Evolutionary conservation across 2,329 filamentous ascomycete species (phyloP).

Genomic region (Microsporum canis): DNA sequence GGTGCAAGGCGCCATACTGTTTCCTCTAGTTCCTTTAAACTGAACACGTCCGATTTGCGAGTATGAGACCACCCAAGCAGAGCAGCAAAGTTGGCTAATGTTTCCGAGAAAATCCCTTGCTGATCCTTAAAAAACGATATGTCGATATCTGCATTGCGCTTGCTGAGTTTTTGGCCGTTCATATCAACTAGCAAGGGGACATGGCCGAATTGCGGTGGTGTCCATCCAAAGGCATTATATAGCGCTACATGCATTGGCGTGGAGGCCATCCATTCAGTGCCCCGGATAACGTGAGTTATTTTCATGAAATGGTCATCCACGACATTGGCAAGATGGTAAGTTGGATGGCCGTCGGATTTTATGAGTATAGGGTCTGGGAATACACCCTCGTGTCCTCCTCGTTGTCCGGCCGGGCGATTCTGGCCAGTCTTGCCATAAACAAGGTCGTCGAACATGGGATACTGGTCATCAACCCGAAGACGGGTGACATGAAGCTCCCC

Average conservation of each 20-base stretch:
- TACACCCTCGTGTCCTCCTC: conserved; percentile 32
- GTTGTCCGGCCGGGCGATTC: conserved; percentile 36
- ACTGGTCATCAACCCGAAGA: conserved; percentile 53
- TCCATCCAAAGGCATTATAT: conserved; percentile 69
- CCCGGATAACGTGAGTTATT: conserved; percentile 90
- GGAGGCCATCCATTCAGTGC: conserved; percentile 88
- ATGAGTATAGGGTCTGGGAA: conserved; percentile 78
- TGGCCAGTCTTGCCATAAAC: conserved; percentile 57
- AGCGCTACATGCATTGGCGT: conserved; percentile 67
- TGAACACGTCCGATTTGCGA: conserved; percentile 57
- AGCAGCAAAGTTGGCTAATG: conserved; percentile 69
- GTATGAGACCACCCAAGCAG: conserved; percentile 73
- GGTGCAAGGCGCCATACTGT: conserved; percentile 40
- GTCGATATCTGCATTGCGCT: conserved; percentile 61
- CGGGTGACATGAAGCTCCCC: conserved; percentile 68
- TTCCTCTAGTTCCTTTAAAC: conserved; percentile 56
- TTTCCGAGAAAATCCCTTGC: conserved; percentile 51
- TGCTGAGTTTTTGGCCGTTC: conserved; percentile 70
- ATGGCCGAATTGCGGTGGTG: conserved; percentile 64
- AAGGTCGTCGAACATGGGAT: conserved; percentile 59
- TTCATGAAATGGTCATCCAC: conserved; percentile 93
- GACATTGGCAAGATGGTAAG: conserved; percentile 95
- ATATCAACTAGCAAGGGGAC: conserved; percentile 61
- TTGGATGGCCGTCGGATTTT: conserved; percentile 85
- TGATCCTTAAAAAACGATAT: conserved; percentile 46